Evolutionary conservation across 306 rosid genomes (phyloP).

Genomic region (Pyrus bretschneideri): DNA sequence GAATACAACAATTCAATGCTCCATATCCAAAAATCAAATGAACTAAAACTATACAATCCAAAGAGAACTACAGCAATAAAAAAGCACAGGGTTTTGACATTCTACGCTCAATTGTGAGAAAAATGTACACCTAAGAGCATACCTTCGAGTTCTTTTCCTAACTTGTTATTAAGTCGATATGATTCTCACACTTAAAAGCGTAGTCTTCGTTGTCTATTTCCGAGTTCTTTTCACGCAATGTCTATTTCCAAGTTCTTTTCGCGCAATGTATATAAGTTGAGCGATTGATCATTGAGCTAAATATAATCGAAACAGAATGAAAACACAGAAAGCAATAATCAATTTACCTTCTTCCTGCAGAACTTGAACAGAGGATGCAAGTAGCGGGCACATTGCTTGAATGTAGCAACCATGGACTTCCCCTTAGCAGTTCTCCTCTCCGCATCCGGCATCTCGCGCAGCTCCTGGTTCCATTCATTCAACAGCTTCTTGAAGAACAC

Average conservation of each 20-base stretch:
- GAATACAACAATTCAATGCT: background rate
- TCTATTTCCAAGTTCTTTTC: background rate
- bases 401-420: constrained; percentile 91
- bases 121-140: background rate
- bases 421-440: constrained; percentile 91
- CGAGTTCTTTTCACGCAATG: background rate
- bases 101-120: background rate
- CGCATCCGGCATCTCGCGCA: constrained; percentile 67
- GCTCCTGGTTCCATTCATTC: constrained; percentile 95
- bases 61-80: background rate
- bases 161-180: background rate
- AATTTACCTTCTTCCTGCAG: constrained; percentile 85
- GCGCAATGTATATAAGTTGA: background rate
- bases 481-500: constrained; percentile 83
- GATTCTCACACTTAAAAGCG: background rate
- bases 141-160: background rate
- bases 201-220: background rate
- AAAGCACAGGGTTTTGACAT: background rate
- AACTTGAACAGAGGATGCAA: constrained; percentile 87
- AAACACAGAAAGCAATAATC: background rate
- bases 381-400: constrained; percentile 94
- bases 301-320: background rate
- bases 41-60: background rate
- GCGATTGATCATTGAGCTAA: background rate
- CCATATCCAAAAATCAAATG: too few species aligned